A percentile compares a stretch with the other conserved stretches of the same genome.
These are phyloP conservation scores for Psilocybe azurescens DNA, from an alignment of 768 basidiomycete genomes.

Conservation along the genomic window DNA sequence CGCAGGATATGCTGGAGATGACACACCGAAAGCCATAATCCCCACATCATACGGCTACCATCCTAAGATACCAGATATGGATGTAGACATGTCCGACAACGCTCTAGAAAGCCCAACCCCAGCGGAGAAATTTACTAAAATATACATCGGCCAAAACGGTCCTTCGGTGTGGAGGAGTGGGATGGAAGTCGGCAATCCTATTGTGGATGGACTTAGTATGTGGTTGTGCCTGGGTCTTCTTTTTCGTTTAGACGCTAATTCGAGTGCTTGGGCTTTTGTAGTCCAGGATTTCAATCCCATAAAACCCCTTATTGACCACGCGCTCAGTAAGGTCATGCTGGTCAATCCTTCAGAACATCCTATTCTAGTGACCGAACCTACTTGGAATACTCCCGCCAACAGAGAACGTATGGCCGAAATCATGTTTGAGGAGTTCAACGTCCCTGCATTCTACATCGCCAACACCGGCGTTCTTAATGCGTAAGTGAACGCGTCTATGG, in stretches of 20 bases:
- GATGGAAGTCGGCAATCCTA: constrained; percentile 87
- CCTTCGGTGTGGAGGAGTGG: constrained; percentile 89
- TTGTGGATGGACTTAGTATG: constrained; percentile 85
- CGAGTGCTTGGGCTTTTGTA: constrained; percentile 29
- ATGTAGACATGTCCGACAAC: constrained; percentile 58
- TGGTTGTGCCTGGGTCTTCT: constrained; percentile 13
- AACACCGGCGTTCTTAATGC: constrained; percentile 94
- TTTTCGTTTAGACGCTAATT: background rate
- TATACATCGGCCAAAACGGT: constrained; percentile 86
- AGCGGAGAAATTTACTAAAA: constrained; percentile 51
- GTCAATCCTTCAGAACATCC: constrained; percentile 87
- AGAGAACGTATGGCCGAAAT: constrained; percentile 96
- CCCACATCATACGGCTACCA: constrained; percentile 89
- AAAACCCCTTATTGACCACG: constrained; percentile 73
- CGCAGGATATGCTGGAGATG: constrained; percentile 97
- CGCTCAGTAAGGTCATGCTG: constrained; percentile 76
- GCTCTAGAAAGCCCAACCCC: constrained; percentile 40
- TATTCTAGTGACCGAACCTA: constrained; percentile 90
- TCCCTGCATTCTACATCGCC: constrained; percentile 96
- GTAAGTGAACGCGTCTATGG: constrained; percentile 48
- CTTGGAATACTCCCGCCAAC: constrained; percentile 95
- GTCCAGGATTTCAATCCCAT: constrained; percentile 82
- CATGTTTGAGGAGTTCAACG: constrained; percentile 95
- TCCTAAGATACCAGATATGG: constrained; percentile 46
- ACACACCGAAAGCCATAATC: constrained; percentile 90